These are phyloP conservation scores for Baorangia bicolor DNA, from an alignment of 768 basidiomycete genomes.

Conservation along the genomic window DNA sequence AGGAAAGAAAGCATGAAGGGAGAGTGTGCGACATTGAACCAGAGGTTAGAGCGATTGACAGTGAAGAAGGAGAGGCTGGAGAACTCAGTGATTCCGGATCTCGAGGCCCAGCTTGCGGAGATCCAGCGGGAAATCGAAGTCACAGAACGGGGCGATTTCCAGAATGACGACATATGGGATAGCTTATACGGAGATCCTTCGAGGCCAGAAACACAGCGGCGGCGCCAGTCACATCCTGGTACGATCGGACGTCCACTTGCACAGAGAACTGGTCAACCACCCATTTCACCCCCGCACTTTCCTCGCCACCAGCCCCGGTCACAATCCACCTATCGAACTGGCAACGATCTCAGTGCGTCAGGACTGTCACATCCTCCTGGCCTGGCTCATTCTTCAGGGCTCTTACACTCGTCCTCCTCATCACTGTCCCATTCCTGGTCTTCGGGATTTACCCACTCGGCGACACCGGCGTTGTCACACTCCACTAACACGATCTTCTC, in stretches of 20 bases:
- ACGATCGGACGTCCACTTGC: slow-evolving; percentile 25
- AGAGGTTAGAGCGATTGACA: slow-evolving; percentile 66
- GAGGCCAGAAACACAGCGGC: slow-evolving; percentile 21
- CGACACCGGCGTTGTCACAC: slow-evolving; percentile 13
- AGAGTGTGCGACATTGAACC: slow-evolving; percentile 55
- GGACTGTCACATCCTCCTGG: slow-evolving; percentile 19
- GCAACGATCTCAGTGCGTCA: slow-evolving; percentile 11
- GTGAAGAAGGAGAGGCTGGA: slow-evolving; percentile 69
- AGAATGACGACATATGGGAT: slow-evolving; percentile 19
- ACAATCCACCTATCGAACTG: slow-evolving; percentile 22
- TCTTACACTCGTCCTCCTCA: slow-evolving; percentile 11
- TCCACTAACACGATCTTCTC: slow-evolving; percentile 17
- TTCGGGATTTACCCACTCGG: slow-evolving; percentile 12
- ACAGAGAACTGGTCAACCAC: slow-evolving; percentile 15
- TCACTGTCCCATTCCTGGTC: slow-evolving; percentile 19
- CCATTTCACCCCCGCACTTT: slow-evolving; percentile 28
- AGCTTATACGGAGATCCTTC: slow-evolving; percentile 12
- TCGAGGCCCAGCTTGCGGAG: slow-evolving; percentile 64
- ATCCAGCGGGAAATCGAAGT: slow-evolving; percentile 60
- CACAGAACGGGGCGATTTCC: slow-evolving; percentile 28
- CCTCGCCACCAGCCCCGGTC: slow-evolving; percentile 30
- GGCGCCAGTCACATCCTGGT: slow-evolving; percentile 29
- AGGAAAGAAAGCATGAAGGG: slow-evolving; percentile 52
- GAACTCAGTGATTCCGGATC: slow-evolving; percentile 52
- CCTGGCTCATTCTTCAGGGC: slow-evolving; percentile 11